Evolutionary conservation across 805 yeast genomes (phyloP), one percentile per base, ranked within the genome.

Genomic region (Candida glaebosa): DNA sequence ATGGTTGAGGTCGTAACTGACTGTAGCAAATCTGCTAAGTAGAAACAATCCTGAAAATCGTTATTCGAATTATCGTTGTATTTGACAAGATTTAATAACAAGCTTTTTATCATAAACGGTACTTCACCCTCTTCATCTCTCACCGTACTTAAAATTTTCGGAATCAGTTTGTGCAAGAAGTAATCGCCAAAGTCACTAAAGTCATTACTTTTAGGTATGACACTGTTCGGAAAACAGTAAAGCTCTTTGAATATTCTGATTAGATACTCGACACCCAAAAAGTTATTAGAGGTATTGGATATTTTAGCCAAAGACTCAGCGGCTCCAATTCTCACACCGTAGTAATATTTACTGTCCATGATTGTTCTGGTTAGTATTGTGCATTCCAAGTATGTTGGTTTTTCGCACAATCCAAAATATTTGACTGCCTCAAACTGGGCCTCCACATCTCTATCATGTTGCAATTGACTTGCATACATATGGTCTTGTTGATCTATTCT

Each of bases 371-470:
- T 66, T 33, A 93, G 65, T 16, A 86, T 76, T 0, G 96, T 81
- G 5, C 95, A 87, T 56, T 88, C 85, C 4, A 85, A 68, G 0
- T 71, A 49, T 2, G 76, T 73, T 0, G 89, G 86, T 41, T 78
- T 75, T 39, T 72, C 73, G 8, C 73, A 62, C 16, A 73, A 77
- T 5, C 84, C 81, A 60, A 87, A 91, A 58, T 76, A 87, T 38
- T 73, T 66, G 12, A 90, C 76, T 7, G 96, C 88, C 40, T 88
- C 96, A 33, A 80, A 63, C 55, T 93, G 99, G 0, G 99, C 99
- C 46, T 89, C 96, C 15, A 93, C 95, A 56, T 93, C 99, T 47
- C 96, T 69, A 62, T 93, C 99, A 57, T 89, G 95, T 51, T 87
- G 93, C 22, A 93, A 65, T 56, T 93, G 99, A 0, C 98, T 87